Evolutionary conservation across 2,329 filamentous ascomycete species (phyloP), one percentile per base, ranked within the genome.

Genomic region (Cladosporium sp.): DNA sequence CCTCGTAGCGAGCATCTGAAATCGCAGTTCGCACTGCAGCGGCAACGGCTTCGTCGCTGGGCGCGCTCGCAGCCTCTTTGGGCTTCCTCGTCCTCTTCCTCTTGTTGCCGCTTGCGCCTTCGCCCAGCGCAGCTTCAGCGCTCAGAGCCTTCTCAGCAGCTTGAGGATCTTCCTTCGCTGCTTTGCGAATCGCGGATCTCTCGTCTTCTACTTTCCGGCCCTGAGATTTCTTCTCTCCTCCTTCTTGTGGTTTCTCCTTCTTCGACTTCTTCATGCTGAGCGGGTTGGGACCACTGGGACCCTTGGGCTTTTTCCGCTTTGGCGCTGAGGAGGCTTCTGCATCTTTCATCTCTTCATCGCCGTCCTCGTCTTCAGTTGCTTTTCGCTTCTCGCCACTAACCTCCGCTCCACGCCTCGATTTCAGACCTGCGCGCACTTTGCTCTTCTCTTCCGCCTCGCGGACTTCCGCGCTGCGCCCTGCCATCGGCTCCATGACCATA

Each of bases 401-500:
- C 14, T 65, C 65, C 16, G 63, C 66, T 16, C 73, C 70, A 39
- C 75, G 58, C 30, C 70, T 51, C 3, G 68, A 67, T 53, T 72
- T 89, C 69, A 93, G 79, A 56, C 90, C 91, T 21, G 85, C 83
- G 69, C 88, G 85, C 73, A 93, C 91, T 79, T 96, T 96, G 65
- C 83, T 84, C 71, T 84, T 86, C 81, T 95, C 92, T 68, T 91
- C 90, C 66, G 82, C 82, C 60, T 89, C 85, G 67, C 89, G 85
- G 56, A 87, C 83, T 65, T 86, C 83, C 46, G 84, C 85, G 18
- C 88, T 91, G 63, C 84, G 84, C 46, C 82, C 84, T 21, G 90
- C 88, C 89, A 95, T 92, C 16, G 90, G 90, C 77, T 91, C 87
- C 82, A 91, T 83, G 64, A 90, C 88, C 86, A 94, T 91, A 63